phyloP scores from a whole-genome alignment of 2,329 filamentous ascomycete genomes.

The Emmonsiellopsis sp. region DNA sequence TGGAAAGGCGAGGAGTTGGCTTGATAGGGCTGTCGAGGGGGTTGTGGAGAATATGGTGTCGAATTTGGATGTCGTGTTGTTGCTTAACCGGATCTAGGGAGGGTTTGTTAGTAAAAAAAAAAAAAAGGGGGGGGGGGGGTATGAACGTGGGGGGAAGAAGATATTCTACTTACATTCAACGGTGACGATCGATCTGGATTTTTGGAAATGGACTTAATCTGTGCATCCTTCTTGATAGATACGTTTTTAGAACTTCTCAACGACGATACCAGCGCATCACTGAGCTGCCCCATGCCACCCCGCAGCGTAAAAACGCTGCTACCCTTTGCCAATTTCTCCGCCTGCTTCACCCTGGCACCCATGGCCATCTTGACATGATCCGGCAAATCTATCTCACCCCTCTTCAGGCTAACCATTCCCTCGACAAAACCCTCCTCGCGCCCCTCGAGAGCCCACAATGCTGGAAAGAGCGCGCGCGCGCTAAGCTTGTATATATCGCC shows the following conservation, averaged over 20 bases:
- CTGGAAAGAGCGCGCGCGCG: conserved; percentile 43
- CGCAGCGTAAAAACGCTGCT: conserved; percentile 34
- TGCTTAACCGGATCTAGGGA: conserved; percentile 1
- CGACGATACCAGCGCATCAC: conserved; percentile 42
- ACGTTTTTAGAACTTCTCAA: conserved; percentile 50
- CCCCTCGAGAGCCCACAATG: conserved; percentile 6
- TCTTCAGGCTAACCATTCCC: conserved; percentile 20
- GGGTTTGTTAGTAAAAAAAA: neutral
- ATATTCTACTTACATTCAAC: conserved; percentile 7
- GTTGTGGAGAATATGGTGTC: conserved; percentile 21
- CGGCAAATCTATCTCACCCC: neutral
- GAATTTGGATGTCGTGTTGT: conserved; percentile 6
- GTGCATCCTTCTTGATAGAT: conserved; percentile 42
- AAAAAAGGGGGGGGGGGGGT: neutral
- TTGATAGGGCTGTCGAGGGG: conserved; percentile 9
- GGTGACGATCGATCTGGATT: conserved; percentile 7
- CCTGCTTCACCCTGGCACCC: conserved; percentile 9
- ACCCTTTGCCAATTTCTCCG: conserved; percentile 9
- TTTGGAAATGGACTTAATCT: conserved; percentile 39
- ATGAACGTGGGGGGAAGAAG: neutral
- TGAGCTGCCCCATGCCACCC: conserved; percentile 55
- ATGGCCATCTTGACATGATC: conserved; percentile 1
- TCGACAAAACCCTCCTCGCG: conserved; percentile 8
- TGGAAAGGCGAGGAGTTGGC: conserved; percentile 4
- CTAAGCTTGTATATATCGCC: conserved; percentile 78